Evolutionary conservation across 1,284 basidiomycete species (phyloP).

Genomic region (Ceraceosorus guamensis): DNA sequence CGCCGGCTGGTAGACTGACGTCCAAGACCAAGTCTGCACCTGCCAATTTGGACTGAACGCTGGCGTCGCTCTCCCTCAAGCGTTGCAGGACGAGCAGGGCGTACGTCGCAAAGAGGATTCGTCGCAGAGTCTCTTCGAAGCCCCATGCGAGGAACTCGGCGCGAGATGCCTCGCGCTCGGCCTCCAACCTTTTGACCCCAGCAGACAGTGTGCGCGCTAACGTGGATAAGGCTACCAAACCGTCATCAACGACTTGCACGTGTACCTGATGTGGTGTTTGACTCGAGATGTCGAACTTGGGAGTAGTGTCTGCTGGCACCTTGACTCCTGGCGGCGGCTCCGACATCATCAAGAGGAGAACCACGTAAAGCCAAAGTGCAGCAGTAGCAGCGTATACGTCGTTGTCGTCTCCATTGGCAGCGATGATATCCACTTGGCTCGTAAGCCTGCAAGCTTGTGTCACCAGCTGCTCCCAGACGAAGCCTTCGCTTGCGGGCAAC

Average conservation of each 20-base stretch:
- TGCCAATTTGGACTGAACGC: slow-evolving; percentile 18
- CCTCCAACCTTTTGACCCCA: slow-evolving; percentile 4
- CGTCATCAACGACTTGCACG: slow-evolving; percentile 18
- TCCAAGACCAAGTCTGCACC: slow-evolving; percentile 31
- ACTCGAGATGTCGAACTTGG: not conserved
- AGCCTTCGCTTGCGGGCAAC: slow-evolving; percentile 27
- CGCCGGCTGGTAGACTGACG: slow-evolving; percentile 26
- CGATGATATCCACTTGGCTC: slow-evolving; percentile 6
- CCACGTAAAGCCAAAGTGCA: slow-evolving; percentile 37
- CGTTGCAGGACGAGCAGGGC: slow-evolving; percentile 36
- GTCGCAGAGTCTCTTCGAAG: slow-evolving; percentile 29
- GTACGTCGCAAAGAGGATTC: slow-evolving; percentile 34
- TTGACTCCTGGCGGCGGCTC: slow-evolving; percentile 7
- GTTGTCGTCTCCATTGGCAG: slow-evolving; percentile 8
- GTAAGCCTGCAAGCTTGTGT: slow-evolving; percentile 19
- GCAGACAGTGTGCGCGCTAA: slow-evolving; percentile 17
- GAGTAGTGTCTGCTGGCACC: slow-evolving; percentile 10
- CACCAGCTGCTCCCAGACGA: slow-evolving; percentile 30
- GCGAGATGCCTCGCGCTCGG: not conserved
- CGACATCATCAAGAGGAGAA: slow-evolving; percentile 30
- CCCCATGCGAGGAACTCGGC: slow-evolving; percentile 14
- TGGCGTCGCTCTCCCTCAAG: slow-evolving; percentile 23
- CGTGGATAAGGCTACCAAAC: slow-evolving; percentile 21
- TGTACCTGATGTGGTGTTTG: not conserved
- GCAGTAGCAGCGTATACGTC: slow-evolving; percentile 26